Evolutionary conservation across 768 basidiomycete genomes (phyloP).

Genomic region (Hemileccinum impolitum): DNA sequence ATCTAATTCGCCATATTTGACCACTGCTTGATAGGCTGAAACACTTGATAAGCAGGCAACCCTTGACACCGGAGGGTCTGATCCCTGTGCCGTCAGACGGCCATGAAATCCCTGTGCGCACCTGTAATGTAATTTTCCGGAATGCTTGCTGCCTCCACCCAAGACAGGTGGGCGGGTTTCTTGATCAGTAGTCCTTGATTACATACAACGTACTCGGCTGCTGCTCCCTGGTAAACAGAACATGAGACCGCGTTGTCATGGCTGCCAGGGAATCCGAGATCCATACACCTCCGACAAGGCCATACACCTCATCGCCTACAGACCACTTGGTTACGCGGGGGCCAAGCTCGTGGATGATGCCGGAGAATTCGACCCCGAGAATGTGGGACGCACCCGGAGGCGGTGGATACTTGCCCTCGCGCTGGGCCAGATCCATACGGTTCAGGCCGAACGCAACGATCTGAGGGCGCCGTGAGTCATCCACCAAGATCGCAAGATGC

Average conservation of each 20-base stretch:
- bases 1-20: conserved; percentile 66
- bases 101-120: conserved; percentile 27
- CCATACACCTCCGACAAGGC: conserved; percentile 75
- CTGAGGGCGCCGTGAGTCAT: conserved; percentile 34
- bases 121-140: conserved; percentile 90
- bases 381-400: conserved; percentile 73
- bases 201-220: conserved; percentile 80
- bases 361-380: conserved; percentile 87
- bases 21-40: conserved; percentile 59
- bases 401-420: conserved; percentile 69
- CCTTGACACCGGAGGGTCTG: conserved; percentile 4
- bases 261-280: conserved; percentile 1
- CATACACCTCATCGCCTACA: conserved; percentile 70
- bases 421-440: conserved; percentile 78
- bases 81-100: conserved; percentile 2
- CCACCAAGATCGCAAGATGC: neutral
- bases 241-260: conserved; percentile 1
- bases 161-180: conserved; percentile 75
- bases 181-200: conserved; percentile 61
- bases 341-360: conserved; percentile 54
- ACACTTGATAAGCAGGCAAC: conserved; percentile 2
- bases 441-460: conserved; percentile 86
- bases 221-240: conserved; percentile 63
- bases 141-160: conserved; percentile 82
- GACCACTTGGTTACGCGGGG: conserved; percentile 50